Evolutionary conservation across 2,329 filamentous ascomycete genomes (phyloP).

Genomic region (Didymella sp.): DNA sequence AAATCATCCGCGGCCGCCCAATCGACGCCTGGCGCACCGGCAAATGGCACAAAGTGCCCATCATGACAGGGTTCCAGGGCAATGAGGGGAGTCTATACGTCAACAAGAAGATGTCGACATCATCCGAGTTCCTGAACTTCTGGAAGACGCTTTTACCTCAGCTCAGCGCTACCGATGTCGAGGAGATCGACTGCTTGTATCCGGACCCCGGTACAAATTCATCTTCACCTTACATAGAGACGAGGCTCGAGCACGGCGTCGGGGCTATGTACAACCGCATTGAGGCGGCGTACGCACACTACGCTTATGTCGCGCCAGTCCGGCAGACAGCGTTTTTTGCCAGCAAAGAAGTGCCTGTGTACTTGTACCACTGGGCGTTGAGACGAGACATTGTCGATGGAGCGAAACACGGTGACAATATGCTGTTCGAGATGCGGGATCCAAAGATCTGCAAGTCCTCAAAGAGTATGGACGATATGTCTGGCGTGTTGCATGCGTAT

Average conservation of each 20-base stretch:
- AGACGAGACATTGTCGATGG: not conserved
- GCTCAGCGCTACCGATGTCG: not conserved
- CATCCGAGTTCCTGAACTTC: slow-evolving; percentile 64
- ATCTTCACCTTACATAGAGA: not conserved
- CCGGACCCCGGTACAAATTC: not conserved
- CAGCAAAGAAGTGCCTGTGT: not conserved
- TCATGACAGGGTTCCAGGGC: slow-evolving; percentile 74
- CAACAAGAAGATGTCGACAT: slow-evolving; percentile 56
- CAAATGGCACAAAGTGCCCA: slow-evolving; percentile 63
- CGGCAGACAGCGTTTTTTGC: slow-evolving; percentile 63
- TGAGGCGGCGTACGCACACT: slow-evolving; percentile 68
- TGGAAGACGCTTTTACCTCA: slow-evolving; percentile 67
- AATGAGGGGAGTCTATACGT: slow-evolving; percentile 74
- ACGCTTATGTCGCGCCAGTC: slow-evolving; percentile 70
- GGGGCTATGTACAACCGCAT: slow-evolving; percentile 58
- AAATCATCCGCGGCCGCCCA: slow-evolving; percentile 65
- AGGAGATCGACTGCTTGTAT: not conserved
- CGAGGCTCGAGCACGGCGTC: not conserved
- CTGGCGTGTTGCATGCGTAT: not conserved
- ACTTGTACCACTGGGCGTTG: slow-evolving; percentile 1
- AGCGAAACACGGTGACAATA: not conserved
- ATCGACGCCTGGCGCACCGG: slow-evolving; percentile 65
- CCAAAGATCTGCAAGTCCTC: not conserved
- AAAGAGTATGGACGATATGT: not conserved
- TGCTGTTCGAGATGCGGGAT: not conserved